Percentiles rank a stretch among this genome's conserved stretches.
These are phyloP conservation scores for Fomitopsis palustris DNA, from an alignment of 1,284 basidiomycete genomes.

Conservation along the genomic window DNA sequence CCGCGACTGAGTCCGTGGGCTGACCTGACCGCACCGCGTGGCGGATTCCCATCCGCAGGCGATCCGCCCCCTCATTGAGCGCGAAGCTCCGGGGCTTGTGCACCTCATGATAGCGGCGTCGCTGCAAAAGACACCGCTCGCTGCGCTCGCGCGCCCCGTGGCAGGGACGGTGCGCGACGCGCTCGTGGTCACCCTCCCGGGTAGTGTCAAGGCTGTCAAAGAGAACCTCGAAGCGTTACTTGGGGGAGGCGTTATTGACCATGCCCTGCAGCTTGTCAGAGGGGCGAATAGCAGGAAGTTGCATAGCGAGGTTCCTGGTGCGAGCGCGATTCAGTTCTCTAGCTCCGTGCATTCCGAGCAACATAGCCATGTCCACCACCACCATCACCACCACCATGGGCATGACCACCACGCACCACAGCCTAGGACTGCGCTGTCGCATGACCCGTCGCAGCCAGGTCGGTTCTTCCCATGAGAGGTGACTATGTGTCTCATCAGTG, in stretches of 20 bases:
- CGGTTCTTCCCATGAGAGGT: slow-evolving; percentile 18
- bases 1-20: slow-evolving; percentile 1
- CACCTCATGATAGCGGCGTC: slow-evolving; percentile 72
- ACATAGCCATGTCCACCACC: slow-evolving; percentile 28
- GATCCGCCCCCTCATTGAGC: slow-evolving; percentile 66
- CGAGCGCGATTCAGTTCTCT: slow-evolving; percentile 21
- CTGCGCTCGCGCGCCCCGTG: slow-evolving; percentile 77
- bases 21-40: not conserved
- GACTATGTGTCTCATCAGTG: slow-evolving; percentile 4
- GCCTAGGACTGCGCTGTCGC: slow-evolving; percentile 54
- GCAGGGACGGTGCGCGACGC: slow-evolving; percentile 70
- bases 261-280: slow-evolving; percentile 73
- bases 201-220: slow-evolving; percentile 79
- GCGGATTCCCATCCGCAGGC: slow-evolving; percentile 42
- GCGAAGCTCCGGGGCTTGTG: slow-evolving; percentile 75
- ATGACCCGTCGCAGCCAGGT: slow-evolving; percentile 69
- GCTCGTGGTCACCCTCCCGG: slow-evolving; percentile 78
- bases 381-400: slow-evolving; percentile 42
- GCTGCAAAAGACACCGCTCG: slow-evolving; percentile 72
- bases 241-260: slow-evolving; percentile 50
- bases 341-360: slow-evolving; percentile 24
- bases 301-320: slow-evolving; percentile 34
- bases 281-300: slow-evolving; percentile 65
- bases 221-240: slow-evolving; percentile 73
- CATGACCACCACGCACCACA: slow-evolving; percentile 44